These are phyloP conservation scores for Psilocybe azurescens DNA, from an alignment of 768 basidiomycete species.

Conservation along the genomic window DNA sequence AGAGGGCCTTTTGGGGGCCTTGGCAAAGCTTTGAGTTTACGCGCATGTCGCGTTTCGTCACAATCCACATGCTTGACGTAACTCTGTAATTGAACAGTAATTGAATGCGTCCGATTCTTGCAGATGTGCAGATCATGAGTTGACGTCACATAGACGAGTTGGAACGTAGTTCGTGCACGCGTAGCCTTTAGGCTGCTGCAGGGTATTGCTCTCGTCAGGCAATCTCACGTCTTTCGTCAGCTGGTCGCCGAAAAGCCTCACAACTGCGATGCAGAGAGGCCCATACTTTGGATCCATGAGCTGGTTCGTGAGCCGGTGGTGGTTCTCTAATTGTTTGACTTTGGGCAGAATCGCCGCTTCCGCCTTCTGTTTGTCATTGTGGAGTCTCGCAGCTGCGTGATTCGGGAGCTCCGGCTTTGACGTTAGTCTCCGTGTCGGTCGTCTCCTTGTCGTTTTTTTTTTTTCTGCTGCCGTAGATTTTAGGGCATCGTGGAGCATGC, in stretches of 20 bases:
- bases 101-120: too few species aligned
- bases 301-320: slow-evolving; percentile 44
- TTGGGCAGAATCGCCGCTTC: slow-evolving; percentile 30
- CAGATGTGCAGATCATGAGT: too few species aligned
- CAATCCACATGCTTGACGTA: too few species aligned
- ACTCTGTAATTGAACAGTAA: too few species aligned
- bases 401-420: slow-evolving; percentile 20
- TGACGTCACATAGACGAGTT: too few species aligned
- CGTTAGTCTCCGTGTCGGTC: background rate
- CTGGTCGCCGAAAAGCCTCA: slow-evolving; percentile 61
- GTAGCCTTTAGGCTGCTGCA: slow-evolving; percentile 21
- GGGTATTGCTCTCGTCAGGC: slow-evolving; percentile 38
- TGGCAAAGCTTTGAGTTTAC: too few species aligned
- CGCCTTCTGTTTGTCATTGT: slow-evolving; percentile 19
- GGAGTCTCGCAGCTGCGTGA: slow-evolving; percentile 23
- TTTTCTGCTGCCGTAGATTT: slow-evolving; percentile 2
- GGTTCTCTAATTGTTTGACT: slow-evolving; percentile 26
- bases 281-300: slow-evolving; percentile 56
- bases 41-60: too few species aligned
- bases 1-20: too few species aligned
- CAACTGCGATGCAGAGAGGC: slow-evolving; percentile 66
- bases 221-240: slow-evolving; percentile 34
- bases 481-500: slow-evolving; percentile 26
- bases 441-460: background rate
- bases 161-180: too few species aligned